Evolutionary conservation across 306 rosid genomes (phyloP).

Genomic region (Malus asiatica): DNA sequence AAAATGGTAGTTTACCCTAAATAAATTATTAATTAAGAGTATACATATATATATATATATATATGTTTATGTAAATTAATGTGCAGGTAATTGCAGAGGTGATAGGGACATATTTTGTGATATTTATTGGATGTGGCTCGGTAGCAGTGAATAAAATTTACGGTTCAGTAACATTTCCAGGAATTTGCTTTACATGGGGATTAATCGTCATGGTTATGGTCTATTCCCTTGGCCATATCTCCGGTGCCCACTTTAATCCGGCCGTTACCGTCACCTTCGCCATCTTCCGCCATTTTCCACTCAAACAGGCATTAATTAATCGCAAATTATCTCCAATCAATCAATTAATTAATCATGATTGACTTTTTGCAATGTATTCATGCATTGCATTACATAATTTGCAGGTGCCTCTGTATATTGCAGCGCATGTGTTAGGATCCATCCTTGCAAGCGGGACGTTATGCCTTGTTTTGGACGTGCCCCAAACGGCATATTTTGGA

Average conservation of each 20-base stretch:
- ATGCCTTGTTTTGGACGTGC: slow-evolving; percentile 27
- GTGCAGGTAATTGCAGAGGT: slow-evolving; percentile 56
- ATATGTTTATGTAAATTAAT: too few relatives aligned
- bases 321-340: too few relatives aligned
- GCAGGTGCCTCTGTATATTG: slow-evolving; percentile 51
- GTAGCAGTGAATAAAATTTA: slow-evolving; percentile 34
- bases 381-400: background rate
- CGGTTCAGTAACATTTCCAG: slow-evolving; percentile 45
- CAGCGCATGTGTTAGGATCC: slow-evolving; percentile 46
- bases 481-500: slow-evolving; percentile 33
- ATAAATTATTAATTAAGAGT: too few relatives aligned
- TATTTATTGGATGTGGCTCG: slow-evolving; percentile 54
- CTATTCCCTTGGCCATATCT: slow-evolving; percentile 56
- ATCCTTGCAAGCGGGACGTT: slow-evolving; percentile 57
- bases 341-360: too few relatives aligned
- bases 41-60: too few relatives aligned
- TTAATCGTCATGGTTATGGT: slow-evolving; percentile 38
- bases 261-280: slow-evolving; percentile 52
- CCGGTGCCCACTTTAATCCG: slow-evolving; percentile 63
- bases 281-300: slow-evolving; percentile 37
- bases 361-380: background rate
- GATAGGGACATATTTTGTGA: slow-evolving; percentile 50
- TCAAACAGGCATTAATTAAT: slow-evolving; percentile 27
- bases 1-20: too few relatives aligned
- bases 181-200: slow-evolving; percentile 46